Evolutionary conservation across 2,329 filamentous ascomycete species (phyloP), one percentile per base, ranked within the genome.

Genomic region (Alternaria panax): DNA sequence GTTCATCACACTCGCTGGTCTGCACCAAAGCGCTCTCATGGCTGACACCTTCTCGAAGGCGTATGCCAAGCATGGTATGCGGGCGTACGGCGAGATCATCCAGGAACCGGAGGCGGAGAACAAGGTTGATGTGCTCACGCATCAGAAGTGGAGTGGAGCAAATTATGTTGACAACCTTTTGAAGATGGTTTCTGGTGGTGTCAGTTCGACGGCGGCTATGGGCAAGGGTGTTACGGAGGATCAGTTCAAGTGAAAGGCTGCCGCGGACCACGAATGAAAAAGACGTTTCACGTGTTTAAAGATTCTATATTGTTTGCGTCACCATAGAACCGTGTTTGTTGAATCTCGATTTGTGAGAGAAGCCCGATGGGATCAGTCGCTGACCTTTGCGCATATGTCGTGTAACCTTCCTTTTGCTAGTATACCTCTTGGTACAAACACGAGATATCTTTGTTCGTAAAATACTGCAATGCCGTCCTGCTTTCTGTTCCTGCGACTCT

Each of bases 131-230:
- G 95, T 99, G 38, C 92, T 99, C 66, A 97, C 92, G 81, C 95
- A 99, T 83, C 95, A 99, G 87, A 99, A 98, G 82, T 99, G 95
- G 95, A 92, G 88, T 72, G 95, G 95, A 50, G 95, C 95, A 22
- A 93, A 91, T 68, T 98, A 98, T 77, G 91, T 94, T 20, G 95
- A 99, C 78, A 93, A 96, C 79, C 76, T 97, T 82, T 84, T 97
- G 80, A 97, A 96, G 87, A 97, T 99, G 93, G 92, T 99, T 32
- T 93, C 89, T 5, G 95, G 95, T 2, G 95, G 95, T 66, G 89
- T 98, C 57, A 93, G 89, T 78, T 93, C 89, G 64, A 98, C 94
- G 1, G 92, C 92, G 61, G 95, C 95, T 20, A 99, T 99, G 95
- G 95, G 94, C 32, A 92, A 93, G 83, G 95, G 95, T 60, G 95